A percentile compares a stretch with the other conserved stretches of the same genome.
These are phyloP conservation scores for Fraxinus quadrangulata DNA, from an alignment of 257 asterid species.

Conservation along the genomic window DNA sequence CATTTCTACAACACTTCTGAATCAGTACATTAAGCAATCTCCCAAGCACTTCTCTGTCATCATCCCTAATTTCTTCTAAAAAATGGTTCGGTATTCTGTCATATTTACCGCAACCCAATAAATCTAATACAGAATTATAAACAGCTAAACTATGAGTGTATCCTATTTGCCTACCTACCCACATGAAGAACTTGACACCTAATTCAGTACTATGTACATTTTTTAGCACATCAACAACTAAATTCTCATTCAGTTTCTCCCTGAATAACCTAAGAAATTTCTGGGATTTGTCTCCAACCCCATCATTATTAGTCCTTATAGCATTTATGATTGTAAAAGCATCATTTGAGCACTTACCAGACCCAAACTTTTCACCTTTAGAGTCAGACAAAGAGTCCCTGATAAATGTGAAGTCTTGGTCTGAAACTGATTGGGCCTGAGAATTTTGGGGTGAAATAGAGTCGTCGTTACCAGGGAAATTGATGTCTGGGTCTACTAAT, in stretches of 20 bases:
- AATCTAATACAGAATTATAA: slow-evolving; percentile 69
- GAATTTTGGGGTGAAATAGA: slow-evolving; percentile 29
- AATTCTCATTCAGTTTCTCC: slow-evolving; percentile 57
- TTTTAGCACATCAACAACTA: slow-evolving; percentile 71
- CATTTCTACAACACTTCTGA: slow-evolving; percentile 72
- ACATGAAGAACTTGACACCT: slow-evolving; percentile 83
- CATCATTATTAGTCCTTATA: slow-evolving; percentile 49
- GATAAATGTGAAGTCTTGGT: slow-evolving; percentile 54
- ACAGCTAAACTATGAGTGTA: slow-evolving; percentile 66
- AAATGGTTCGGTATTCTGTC: slow-evolving; percentile 45
- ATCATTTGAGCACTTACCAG: slow-evolving; percentile 49
- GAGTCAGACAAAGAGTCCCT: slow-evolving; percentile 48
- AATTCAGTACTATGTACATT: slow-evolving; percentile 58
- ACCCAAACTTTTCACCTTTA: slow-evolving; percentile 36
- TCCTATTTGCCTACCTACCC: slow-evolving; percentile 98
- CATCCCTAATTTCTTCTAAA: slow-evolving; percentile 56
- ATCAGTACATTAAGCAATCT: slow-evolving; percentile 78
- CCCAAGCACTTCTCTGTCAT: slow-evolving; percentile 68
- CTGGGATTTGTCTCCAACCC: slow-evolving; percentile 70
- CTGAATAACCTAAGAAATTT: slow-evolving; percentile 74
- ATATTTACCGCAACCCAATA: slow-evolving; percentile 41
- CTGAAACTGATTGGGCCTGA: slow-evolving; percentile 36
- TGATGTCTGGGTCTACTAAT: slow-evolving; percentile 30
- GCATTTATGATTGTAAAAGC: slow-evolving; percentile 50
- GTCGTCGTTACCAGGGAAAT: slow-evolving; percentile 30